These are phyloP conservation scores for Mycena rosella DNA, from an alignment of 768 basidiomycete species.

Conservation along the genomic window DNA sequence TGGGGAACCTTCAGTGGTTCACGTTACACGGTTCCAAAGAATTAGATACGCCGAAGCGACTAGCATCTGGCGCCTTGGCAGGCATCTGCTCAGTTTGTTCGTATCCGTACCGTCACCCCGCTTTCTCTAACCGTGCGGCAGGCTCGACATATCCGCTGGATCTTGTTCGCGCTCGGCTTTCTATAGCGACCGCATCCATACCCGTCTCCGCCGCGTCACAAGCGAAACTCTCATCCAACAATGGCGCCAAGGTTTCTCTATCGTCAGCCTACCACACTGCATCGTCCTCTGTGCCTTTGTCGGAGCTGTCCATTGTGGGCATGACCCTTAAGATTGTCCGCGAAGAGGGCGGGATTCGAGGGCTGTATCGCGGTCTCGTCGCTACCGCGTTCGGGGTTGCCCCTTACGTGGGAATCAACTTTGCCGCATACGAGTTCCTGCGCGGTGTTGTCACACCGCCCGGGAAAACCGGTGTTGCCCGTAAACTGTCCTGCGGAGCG, in stretches of 20 bases:
- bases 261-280: slow-evolving; percentile 72
- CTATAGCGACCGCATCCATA: slow-evolving; percentile 92
- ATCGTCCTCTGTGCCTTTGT: slow-evolving; percentile 48
- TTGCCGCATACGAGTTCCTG: slow-evolving; percentile 92
- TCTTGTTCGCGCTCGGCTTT: slow-evolving; percentile 91
- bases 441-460: slow-evolving; percentile 85
- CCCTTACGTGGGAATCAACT: slow-evolving; percentile 92
- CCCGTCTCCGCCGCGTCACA: slow-evolving; percentile 45
- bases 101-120: slow-evolving; percentile 48
- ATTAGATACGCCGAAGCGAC: slow-evolving; percentile 89
- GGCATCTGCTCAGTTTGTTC: slow-evolving; percentile 95
- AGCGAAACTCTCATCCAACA: slow-evolving; percentile 33
- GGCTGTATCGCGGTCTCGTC: slow-evolving; percentile 86
- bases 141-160: slow-evolving; percentile 94
- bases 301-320: slow-evolving; percentile 80
- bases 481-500: slow-evolving; percentile 89
- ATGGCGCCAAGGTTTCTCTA: slow-evolving; percentile 50
- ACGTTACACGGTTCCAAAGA: slow-evolving; percentile 74
- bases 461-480: slow-evolving; percentile 72
- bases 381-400: slow-evolving; percentile 92
- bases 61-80: slow-evolving; percentile 90
- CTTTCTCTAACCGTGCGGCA: slow-evolving; percentile 43
- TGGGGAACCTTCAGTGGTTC: slow-evolving; percentile 68
- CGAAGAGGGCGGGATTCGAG: slow-evolving; percentile 92
- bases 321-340: slow-evolving; percentile 93